phyloP scores from a whole-genome alignment of 2,329 filamentous ascomycete species.

The Dactylonectria estremocensis region DNA sequence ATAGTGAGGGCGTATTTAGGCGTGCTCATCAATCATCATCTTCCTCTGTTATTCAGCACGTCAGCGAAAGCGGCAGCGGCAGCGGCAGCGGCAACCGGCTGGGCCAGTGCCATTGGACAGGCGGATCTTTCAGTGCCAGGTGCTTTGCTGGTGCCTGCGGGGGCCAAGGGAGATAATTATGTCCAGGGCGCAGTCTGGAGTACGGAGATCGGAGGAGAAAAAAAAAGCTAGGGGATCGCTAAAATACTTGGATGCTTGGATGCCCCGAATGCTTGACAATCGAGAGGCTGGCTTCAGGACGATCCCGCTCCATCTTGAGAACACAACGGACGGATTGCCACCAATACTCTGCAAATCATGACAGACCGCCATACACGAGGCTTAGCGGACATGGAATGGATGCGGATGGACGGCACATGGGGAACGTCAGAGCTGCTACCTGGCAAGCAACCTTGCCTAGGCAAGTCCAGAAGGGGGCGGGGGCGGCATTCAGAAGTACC shows the following conservation, averaged over 20 bases:
- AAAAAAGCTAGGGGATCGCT: background rate
- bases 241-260: slow-evolving; percentile 1
- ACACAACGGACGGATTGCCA: background rate
- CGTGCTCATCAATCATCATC: slow-evolving; percentile 35
- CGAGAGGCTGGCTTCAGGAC: background rate
- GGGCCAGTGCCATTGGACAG: slow-evolving; percentile 29
- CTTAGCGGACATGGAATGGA: slow-evolving; percentile 18
- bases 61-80: slow-evolving; percentile 35
- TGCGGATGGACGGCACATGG: slow-evolving; percentile 7
- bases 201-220: background rate
- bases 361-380: slow-evolving; percentile 13
- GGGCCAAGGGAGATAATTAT: slow-evolving; percentile 24
- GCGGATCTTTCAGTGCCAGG: slow-evolving; percentile 22
- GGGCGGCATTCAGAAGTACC: background rate
- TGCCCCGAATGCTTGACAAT: slow-evolving; percentile 9
- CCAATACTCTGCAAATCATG: slow-evolving; percentile 20
- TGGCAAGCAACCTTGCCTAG: no score
- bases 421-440: slow-evolving; percentile 4
- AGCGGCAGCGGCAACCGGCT: slow-evolving; percentile 27
- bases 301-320: background rate
- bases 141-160: slow-evolving; percentile 21
- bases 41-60: slow-evolving; percentile 32
- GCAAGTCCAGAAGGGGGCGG: background rate
- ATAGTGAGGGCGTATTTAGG: slow-evolving; percentile 23
- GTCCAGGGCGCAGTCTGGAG: background rate